Evolutionary conservation across 768 basidiomycete genomes (phyloP).

Genomic region (Pleurotus tuoliensis): DNA sequence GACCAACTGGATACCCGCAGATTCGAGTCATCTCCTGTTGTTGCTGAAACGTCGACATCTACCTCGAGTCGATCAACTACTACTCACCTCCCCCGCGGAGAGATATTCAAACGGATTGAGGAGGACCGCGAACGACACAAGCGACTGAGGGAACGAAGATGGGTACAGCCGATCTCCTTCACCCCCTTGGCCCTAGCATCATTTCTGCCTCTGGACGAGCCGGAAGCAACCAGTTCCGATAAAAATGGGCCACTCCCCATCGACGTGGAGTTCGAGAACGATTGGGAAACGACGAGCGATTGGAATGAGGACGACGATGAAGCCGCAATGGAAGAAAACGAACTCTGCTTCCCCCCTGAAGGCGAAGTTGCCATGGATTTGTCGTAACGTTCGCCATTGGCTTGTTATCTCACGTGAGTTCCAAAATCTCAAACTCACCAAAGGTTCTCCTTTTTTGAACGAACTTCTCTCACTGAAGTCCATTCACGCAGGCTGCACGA

Average conservation of each 20-base stretch:
- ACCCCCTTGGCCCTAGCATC: slow-evolving; percentile 47
- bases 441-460: too few species aligned
- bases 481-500: too few species aligned
- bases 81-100: slow-evolving; percentile 49
- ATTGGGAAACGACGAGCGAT: slow-evolving; percentile 87
- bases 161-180: slow-evolving; percentile 79
- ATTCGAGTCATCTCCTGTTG: slow-evolving; percentile 10
- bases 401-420: too few species aligned
- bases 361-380: slow-evolving; percentile 42
- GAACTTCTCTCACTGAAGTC: too few species aligned
- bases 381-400: slow-evolving; percentile 17
- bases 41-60: slow-evolving; percentile 17
- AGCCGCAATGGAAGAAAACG: slow-evolving; percentile 65
- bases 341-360: slow-evolving; percentile 59
- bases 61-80: slow-evolving; percentile 19
- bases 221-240: slow-evolving; percentile 25
- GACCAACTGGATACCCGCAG: slow-evolving; percentile 46
- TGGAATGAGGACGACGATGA: slow-evolving; percentile 90
- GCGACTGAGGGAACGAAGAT: slow-evolving; percentile 83
- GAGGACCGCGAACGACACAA: slow-evolving; percentile 93
- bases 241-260: slow-evolving; percentile 59
- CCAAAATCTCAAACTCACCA: too few species aligned
- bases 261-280: slow-evolving; percentile 86
- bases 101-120: slow-evolving; percentile 83
- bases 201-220: slow-evolving; percentile 54